Percentiles rank a stretch among this genome's conserved stretches.
phyloP scores from a whole-genome alignment of 805 yeast species.

The Wickerhamiella dianesei region DNA sequence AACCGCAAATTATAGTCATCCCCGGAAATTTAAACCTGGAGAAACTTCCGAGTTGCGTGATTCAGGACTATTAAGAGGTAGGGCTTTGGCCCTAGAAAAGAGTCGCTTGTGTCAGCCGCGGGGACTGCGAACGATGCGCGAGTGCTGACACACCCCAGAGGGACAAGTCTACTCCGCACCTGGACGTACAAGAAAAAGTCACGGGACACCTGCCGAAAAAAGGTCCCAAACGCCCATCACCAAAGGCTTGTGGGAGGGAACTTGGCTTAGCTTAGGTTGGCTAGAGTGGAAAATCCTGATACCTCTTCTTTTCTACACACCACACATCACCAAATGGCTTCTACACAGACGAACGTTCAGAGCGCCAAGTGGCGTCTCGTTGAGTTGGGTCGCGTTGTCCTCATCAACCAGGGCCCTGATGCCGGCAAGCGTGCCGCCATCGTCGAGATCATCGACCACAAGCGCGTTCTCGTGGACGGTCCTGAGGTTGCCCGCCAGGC shows the following conservation, averaged over 20 bases:
- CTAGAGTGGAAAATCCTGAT: not conserved
- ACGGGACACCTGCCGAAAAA: not conserved
- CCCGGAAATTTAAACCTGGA: slow-evolving; percentile 14
- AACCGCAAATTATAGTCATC: slow-evolving; percentile 22
- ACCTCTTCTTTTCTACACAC: not conserved
- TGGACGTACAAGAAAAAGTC: no score
- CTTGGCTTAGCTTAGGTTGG: not conserved
- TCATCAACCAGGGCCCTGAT: slow-evolving; percentile 61
- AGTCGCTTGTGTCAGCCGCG: not conserved
- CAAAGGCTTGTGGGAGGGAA: no score
- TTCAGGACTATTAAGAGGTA: not conserved
- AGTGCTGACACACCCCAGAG: not conserved
- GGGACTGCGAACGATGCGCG: not conserved
- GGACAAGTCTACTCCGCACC: not conserved
- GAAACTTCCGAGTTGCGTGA: not conserved
- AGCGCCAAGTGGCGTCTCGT: slow-evolving; percentile 98
- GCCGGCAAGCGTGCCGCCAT: slow-evolving; percentile 85
- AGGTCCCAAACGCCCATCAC: not conserved
- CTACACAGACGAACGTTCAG: slow-evolving; percentile 67
- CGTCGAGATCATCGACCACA: slow-evolving; percentile 98
- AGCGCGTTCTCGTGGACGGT: slow-evolving; percentile 96
- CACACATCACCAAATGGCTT: slow-evolving; percentile 14
- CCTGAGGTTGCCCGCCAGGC: slow-evolving; percentile 94
- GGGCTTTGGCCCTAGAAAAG: not conserved
- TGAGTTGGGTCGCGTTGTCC: slow-evolving; percentile 98